Evolutionary conservation across 306 rosid species (phyloP).

Genomic region (Vigna angularis): DNA sequence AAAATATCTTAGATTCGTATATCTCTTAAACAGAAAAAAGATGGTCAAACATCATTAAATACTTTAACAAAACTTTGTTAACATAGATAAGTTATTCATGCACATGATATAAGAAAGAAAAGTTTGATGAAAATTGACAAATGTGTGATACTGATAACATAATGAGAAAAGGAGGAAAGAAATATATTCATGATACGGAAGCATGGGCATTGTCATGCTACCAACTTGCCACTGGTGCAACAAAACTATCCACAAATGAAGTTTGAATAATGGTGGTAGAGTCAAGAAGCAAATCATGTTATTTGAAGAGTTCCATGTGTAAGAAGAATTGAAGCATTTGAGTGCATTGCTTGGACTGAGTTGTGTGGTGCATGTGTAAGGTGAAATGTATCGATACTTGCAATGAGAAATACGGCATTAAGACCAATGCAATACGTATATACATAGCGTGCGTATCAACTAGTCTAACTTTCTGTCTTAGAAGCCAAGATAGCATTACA

Average conservation of each 20-base stretch:
- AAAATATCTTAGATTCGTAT: no score
- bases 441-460: not conserved
- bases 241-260: constrained; percentile 34
- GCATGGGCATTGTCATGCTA: constrained; percentile 39
- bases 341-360: not conserved
- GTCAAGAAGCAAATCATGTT: constrained; percentile 1
- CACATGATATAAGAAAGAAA: no score
- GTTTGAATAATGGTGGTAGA: constrained; percentile 42
- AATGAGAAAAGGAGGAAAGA: no score
- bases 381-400: not conserved
- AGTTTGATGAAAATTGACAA: no score
- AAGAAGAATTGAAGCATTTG: constrained; percentile 34
- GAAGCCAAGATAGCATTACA: constrained; percentile 15
- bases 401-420: constrained; percentile 32
- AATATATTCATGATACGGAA: constrained; percentile 34
- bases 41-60: no score
- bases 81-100: no score
- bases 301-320: not conserved
- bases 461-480: constrained; percentile 31
- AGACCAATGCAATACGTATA: not conserved
- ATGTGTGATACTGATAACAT: no score
- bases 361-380: not conserved
- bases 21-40: no score
- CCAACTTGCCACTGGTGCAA: constrained; percentile 32
- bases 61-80: no score